Evolutionary conservation across 1,139 yeast species (phyloP).

Genomic region (Pneumocystis jirovecii): DNA sequence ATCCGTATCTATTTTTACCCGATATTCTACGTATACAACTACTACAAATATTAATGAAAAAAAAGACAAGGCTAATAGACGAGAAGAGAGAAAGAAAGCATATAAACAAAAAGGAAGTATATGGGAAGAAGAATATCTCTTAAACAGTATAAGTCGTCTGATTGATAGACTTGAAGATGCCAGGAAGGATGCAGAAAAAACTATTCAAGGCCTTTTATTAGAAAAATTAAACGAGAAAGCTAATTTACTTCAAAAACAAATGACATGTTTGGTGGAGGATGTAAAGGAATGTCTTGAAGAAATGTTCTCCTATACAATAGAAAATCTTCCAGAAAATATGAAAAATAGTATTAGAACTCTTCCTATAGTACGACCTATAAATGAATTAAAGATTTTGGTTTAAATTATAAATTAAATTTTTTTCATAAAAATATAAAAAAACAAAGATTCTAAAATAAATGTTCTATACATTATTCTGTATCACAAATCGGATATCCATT

Average conservation of each 20-base stretch:
- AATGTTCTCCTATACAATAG: constrained; percentile 50
- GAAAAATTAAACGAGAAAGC: constrained; percentile 69
- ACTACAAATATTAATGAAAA: constrained; percentile 26
- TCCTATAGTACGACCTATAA: background rate
- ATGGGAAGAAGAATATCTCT: constrained; percentile 89
- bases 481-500: constrained; percentile 9
- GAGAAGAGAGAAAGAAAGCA: constrained; percentile 92
- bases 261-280: constrained; percentile 41
- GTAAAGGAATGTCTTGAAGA: constrained; percentile 50
- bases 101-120: constrained; percentile 95
- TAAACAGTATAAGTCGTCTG: constrained; percentile 74
- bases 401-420: background rate
- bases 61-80: constrained; percentile 63
- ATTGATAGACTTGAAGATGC: constrained; percentile 68
- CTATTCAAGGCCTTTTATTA: constrained; percentile 65
- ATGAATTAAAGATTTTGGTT: background rate
- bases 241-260: constrained; percentile 56
- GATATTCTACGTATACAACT: constrained; percentile 91
- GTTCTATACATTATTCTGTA: background rate
- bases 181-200: constrained; percentile 52
- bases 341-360: background rate
- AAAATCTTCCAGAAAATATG: background rate
- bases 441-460: background rate
- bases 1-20: constrained; percentile 80
- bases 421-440: background rate